phyloP scores from a whole-genome alignment of 495 filamentous ascomycete species.

The Pseudomonodictys pantanalensis region DNA sequence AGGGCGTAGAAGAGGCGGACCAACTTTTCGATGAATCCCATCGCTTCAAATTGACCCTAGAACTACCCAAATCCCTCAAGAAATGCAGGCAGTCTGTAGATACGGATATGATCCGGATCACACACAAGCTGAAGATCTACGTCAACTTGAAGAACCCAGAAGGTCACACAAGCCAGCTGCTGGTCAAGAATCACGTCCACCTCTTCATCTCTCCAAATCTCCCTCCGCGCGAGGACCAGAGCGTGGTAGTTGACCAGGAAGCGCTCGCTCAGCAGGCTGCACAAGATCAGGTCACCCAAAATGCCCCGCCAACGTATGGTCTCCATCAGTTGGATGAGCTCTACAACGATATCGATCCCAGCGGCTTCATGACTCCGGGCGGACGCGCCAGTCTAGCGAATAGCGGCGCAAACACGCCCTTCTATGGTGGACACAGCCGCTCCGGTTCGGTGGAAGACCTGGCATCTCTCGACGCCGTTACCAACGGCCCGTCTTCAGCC shows the following conservation, averaged over 20 bases:
- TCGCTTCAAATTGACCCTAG: constrained; percentile 63
- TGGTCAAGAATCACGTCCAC: constrained; percentile 81
- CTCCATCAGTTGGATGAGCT: constrained; percentile 83
- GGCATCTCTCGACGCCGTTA: constrained; percentile 54
- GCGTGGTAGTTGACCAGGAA: constrained; percentile 53
- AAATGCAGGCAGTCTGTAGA: constrained; percentile 85
- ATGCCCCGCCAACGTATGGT: constrained; percentile 84
- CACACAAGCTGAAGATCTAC: constrained; percentile 81
- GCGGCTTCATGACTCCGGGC: constrained; percentile 69
- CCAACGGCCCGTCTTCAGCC: constrained; percentile 40
- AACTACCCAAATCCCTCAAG: constrained; percentile 72
- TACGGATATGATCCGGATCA: constrained; percentile 74
- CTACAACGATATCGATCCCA: constrained; percentile 78
- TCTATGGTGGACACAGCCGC: constrained; percentile 66
- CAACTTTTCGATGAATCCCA: constrained; percentile 74
- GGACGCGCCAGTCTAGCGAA: constrained; percentile 35
- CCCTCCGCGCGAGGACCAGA: constrained; percentile 76
- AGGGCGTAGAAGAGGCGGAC: constrained; percentile 54
- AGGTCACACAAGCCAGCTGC: constrained; percentile 82
- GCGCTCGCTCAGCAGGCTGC: constrained; percentile 42
- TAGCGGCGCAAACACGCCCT: constrained; percentile 75
- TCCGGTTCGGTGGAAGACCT: constrained; percentile 75
- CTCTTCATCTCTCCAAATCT: constrained; percentile 93
- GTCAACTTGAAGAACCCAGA: constrained; percentile 91
- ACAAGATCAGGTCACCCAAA: constrained; percentile 37